These are phyloP conservation scores for Pichia gijzeniarum DNA, from an alignment of 805 yeast species.

Conservation along the genomic window DNA sequence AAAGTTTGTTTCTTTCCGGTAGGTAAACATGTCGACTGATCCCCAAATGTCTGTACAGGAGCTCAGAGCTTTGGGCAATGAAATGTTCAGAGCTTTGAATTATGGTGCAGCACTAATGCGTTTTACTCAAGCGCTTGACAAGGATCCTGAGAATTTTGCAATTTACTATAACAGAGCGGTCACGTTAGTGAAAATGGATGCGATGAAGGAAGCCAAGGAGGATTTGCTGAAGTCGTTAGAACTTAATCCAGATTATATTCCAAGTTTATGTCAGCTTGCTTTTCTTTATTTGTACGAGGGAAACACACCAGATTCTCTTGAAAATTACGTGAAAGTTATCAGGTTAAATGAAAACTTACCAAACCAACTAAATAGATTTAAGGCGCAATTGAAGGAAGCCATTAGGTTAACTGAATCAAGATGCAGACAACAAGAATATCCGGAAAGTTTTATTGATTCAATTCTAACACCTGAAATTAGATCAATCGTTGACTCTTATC, in stretches of 20 bases:
- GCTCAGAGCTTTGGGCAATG: slow-evolving; percentile 26
- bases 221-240: slow-evolving; percentile 31
- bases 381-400: slow-evolving; percentile 24
- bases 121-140: slow-evolving; percentile 32
- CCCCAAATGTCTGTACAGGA: slow-evolving; percentile 6
- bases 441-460: slow-evolving; percentile 24
- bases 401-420: slow-evolving; percentile 25
- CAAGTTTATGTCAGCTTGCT: slow-evolving; percentile 35
- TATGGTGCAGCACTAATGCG: slow-evolving; percentile 31
- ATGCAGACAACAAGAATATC: slow-evolving; percentile 30
- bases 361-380: slow-evolving; percentile 20
- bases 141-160: slow-evolving; percentile 30
- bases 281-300: slow-evolving; percentile 33
- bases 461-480: slow-evolving; percentile 24
- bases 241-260: slow-evolving; percentile 31
- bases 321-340: slow-evolving; percentile 33
- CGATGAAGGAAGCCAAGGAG: slow-evolving; percentile 30
- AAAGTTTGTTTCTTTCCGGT: no score
- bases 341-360: slow-evolving; percentile 16
- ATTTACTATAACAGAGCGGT: slow-evolving; percentile 37
- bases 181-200: slow-evolving; percentile 31
- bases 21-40: no score
- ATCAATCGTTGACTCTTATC: slow-evolving; percentile 18
- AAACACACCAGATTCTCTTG: slow-evolving; percentile 31
- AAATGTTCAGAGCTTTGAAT: slow-evolving; percentile 21